Conservation (phyloP, 2,329 filamentous ascomycete genomes). For the Exophiala calicioides region DNA sequence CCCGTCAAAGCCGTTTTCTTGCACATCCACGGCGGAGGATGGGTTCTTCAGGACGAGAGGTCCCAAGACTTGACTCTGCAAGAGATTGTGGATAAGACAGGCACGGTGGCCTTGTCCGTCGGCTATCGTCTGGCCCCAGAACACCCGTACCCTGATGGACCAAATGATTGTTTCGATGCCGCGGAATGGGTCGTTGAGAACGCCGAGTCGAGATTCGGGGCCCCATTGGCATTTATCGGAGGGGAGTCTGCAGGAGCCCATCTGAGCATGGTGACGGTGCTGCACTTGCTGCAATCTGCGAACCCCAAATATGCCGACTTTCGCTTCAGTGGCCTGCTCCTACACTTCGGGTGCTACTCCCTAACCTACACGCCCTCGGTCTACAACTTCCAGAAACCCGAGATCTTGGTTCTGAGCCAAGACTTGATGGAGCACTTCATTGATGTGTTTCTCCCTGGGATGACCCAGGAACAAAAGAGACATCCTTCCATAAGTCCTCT, state of each 20-base stretch:
- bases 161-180: slow-evolving; percentile 60
- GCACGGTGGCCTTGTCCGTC: slow-evolving; percentile 55
- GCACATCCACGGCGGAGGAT: slow-evolving; percentile 59
- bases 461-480: slow-evolving; percentile 43
- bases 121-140: slow-evolving; percentile 64
- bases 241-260: slow-evolving; percentile 56
- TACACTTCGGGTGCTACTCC: slow-evolving; percentile 57
- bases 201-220: slow-evolving; percentile 45
- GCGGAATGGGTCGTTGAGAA: slow-evolving; percentile 56
- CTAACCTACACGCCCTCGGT: slow-evolving; percentile 46
- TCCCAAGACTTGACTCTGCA: slow-evolving; percentile 52
- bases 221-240: slow-evolving; percentile 46
- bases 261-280: slow-evolving; percentile 48
- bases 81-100: slow-evolving; percentile 51
- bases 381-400: slow-evolving; percentile 41
- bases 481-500: slow-evolving; percentile 53
- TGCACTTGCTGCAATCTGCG: slow-evolving; percentile 47
- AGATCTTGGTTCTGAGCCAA: slow-evolving; percentile 47
- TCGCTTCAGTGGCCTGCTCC: slow-evolving; percentile 51
- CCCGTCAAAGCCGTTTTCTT: slow-evolving; percentile 49
- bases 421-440: slow-evolving; percentile 51
- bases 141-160: slow-evolving; percentile 56
- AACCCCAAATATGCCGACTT: slow-evolving; percentile 38
- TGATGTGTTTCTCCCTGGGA: slow-evolving; percentile 49
- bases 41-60: slow-evolving; percentile 37